Conservation (phyloP, 768 basidiomycete species). For the Tricholoma terreum region DNA sequence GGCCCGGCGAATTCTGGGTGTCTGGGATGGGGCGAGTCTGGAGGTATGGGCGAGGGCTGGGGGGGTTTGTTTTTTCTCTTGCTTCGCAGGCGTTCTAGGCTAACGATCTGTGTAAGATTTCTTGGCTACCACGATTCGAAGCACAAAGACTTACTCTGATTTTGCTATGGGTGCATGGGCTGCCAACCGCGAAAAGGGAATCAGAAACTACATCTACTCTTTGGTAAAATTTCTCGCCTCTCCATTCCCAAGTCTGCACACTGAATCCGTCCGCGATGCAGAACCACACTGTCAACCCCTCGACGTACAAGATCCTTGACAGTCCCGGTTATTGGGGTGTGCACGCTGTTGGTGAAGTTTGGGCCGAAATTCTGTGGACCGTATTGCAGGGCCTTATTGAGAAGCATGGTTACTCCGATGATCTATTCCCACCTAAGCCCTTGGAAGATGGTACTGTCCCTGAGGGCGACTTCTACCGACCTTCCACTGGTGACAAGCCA, state of each 20-base stretch:
- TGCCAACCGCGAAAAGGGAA: conserved; percentile 69
- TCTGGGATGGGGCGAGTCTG: conserved; percentile 93
- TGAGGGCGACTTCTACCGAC: conserved; percentile 72
- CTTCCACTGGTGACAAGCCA: conserved; percentile 46
- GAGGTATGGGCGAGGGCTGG: conserved; percentile 99
- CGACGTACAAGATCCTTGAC: conserved; percentile 92
- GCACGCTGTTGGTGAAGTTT: conserved; percentile 90
- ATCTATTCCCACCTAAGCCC: conserved; percentile 78
- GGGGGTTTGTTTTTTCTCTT: conserved; percentile 46
- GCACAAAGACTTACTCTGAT: conserved; percentile 68
- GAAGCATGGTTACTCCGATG: conserved; percentile 78
- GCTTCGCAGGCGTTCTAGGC: not conserved
- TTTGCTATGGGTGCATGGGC: conserved; percentile 97
- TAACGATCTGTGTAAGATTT: conserved; percentile 46
- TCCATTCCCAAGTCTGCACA: not conserved
- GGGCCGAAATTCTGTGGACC: conserved; percentile 90
- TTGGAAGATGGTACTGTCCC: conserved; percentile 61
- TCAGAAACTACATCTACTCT: conserved; percentile 88
- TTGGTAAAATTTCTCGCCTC: conserved; percentile 35
- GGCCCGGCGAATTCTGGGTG: conserved; percentile 92
- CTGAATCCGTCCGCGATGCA: conserved; percentile 14
- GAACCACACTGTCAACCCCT: conserved; percentile 76
- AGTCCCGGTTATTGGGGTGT: conserved; percentile 94
- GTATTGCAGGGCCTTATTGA: conserved; percentile 68
- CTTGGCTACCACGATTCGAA: conserved; percentile 84